These are phyloP conservation scores for Selenicereus undatus DNA, from an alignment of 148 eudicot species.

Conservation along the genomic window DNA sequence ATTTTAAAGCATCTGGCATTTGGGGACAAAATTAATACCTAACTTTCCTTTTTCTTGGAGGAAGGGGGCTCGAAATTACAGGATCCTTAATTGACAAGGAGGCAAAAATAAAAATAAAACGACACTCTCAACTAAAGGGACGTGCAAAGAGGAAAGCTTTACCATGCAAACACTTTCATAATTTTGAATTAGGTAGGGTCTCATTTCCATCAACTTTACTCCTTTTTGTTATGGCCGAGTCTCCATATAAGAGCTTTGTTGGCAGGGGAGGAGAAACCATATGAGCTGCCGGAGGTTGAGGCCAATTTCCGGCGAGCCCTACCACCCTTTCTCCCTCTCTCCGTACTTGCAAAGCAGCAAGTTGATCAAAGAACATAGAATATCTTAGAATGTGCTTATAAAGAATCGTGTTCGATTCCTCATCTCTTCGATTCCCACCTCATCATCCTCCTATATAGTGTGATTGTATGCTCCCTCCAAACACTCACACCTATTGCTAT, in stretches of 20 bases:
- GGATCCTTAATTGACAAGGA: neutral
- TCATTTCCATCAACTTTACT: slow-evolving; percentile 18
- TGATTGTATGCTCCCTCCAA: slow-evolving; percentile 31
- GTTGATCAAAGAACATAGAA: slow-evolving; percentile 50
- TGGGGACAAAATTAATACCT: too few species aligned
- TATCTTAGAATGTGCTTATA: slow-evolving; percentile 61
- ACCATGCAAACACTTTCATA: slow-evolving; percentile 11
- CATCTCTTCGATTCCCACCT: neutral
- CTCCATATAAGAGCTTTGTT: slow-evolving; percentile 26
- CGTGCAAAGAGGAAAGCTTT: slow-evolving; percentile 17
- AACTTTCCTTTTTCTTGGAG: neutral
- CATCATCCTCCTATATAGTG: slow-evolving; percentile 39
- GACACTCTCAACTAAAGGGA: neutral
- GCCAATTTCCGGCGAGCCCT: slow-evolving; percentile 37
- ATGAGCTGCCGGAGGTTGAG: slow-evolving; percentile 16
- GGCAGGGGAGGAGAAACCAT: slow-evolving; percentile 14
- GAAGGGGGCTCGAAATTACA: neutral
- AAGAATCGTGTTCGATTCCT: slow-evolving; percentile 36
- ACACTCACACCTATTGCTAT: slow-evolving; percentile 34
- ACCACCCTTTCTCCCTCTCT: slow-evolving; percentile 20
- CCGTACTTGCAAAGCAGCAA: slow-evolving; percentile 8
- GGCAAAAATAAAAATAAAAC: neutral
- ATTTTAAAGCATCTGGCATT: neutral
- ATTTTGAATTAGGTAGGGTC: slow-evolving; percentile 25
- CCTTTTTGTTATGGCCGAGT: neutral